Conservation (phyloP, 305 asterid genomes). For the Solanum hybrid region DNA sequence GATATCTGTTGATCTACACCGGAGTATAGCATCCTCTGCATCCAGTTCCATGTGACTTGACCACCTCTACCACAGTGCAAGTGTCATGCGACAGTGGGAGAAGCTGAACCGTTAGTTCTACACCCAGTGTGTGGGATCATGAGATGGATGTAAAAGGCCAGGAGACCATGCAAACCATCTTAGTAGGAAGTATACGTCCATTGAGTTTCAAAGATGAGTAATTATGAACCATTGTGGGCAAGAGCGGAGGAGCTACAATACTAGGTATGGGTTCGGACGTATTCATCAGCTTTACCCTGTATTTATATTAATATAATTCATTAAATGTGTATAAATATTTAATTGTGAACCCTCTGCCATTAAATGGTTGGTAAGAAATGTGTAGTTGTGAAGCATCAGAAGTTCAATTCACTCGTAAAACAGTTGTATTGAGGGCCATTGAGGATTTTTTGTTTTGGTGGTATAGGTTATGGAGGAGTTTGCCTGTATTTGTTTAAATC, state of each 20-base stretch:
- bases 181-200: neutral
- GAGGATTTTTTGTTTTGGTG: neutral
- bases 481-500: neutral
- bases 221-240: neutral
- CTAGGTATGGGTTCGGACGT: neutral
- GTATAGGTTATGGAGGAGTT: neutral
- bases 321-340: neutral
- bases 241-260: neutral
- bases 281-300: neutral
- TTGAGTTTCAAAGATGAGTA: neutral
- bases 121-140: neutral
- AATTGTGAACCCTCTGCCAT: neutral
- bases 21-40: neutral
- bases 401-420: neutral
- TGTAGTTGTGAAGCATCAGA: neutral
- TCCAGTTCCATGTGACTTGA: neutral
- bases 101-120: neutral
- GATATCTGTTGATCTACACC: constrained; percentile 16
- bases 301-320: neutral
- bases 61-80: neutral
- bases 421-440: neutral
- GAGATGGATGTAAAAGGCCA: neutral
- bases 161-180: neutral
- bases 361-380: neutral
- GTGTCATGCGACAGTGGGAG: neutral